Evolutionary conservation across 805 yeast species (phyloP).

Genomic region (Kodamaea kaohsiungensis): DNA sequence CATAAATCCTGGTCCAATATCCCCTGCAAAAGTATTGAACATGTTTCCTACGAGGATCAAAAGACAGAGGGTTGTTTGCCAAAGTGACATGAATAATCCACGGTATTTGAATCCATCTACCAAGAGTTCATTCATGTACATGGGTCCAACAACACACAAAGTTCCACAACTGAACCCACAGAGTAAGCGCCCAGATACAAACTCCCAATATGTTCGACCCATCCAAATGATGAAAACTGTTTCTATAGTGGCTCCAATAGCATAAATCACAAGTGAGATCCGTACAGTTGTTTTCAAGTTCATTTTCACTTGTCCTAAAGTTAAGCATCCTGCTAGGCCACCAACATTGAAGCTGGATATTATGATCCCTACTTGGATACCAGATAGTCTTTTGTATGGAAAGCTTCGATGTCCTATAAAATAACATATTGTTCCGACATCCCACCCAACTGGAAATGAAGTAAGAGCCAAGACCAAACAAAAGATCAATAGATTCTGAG

Average conservation of each 20-base stretch:
- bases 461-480: conserved; percentile 15
- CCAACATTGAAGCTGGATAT: conserved; percentile 28
- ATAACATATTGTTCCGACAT: conserved; percentile 24
- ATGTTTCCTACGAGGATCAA: conserved; percentile 26
- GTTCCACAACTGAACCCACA: conserved; percentile 28
- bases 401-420: conserved; percentile 15
- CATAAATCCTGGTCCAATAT: background rate
- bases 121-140: conserved; percentile 20
- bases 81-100: conserved; percentile 21
- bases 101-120: conserved; percentile 14
- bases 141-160: conserved; percentile 24
- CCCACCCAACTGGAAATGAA: conserved; percentile 29
- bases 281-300: conserved; percentile 16
- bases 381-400: conserved; percentile 9
- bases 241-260: conserved; percentile 20
- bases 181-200: conserved; percentile 20
- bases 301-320: conserved; percentile 11
- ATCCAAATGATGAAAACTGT: conserved; percentile 6
- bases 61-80: conserved; percentile 25
- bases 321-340: conserved; percentile 20
- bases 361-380: conserved; percentile 19
- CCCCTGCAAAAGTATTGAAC: conserved; percentile 3
- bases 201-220: conserved; percentile 9
- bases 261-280: conserved; percentile 17
- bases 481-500: background rate